These are phyloP conservation scores for Juncus inflexus DNA, from an alignment of 176 grass and related monocot genomes.

Conservation along the genomic window DNA sequence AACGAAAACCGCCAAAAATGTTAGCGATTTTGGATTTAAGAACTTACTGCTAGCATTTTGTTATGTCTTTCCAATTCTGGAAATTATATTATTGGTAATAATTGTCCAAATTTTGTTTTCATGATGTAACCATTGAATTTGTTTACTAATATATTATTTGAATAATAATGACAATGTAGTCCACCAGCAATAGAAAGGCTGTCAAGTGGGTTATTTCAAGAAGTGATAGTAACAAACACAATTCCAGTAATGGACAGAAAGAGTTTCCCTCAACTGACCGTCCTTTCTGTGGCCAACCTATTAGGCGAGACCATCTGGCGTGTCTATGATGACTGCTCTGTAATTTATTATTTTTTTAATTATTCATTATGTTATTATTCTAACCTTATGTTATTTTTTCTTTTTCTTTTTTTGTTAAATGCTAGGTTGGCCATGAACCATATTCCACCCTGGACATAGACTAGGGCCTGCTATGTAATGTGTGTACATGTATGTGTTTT, in stretches of 20 bases:
- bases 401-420: not conserved
- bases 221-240: slow-evolving; percentile 96
- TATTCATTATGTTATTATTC: not conserved
- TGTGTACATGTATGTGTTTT: not conserved
- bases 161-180: slow-evolving; percentile 35
- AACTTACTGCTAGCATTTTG: not conserved
- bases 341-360: slow-evolving; percentile 38
- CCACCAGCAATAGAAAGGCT: slow-evolving; percentile 89
- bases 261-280: slow-evolving; percentile 85
- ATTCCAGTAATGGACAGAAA: slow-evolving; percentile 71
- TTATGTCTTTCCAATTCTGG: not conserved
- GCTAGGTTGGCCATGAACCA: slow-evolving; percentile 79
- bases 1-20: not conserved
- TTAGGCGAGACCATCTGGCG: slow-evolving; percentile 98
- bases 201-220: slow-evolving; percentile 95
- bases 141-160: slow-evolving; percentile 14
- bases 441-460: slow-evolving; percentile 97
- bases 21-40: slow-evolving; percentile 4
- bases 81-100: slow-evolving; percentile 7
- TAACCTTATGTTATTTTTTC: slow-evolving; percentile 1
- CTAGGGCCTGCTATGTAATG: slow-evolving; percentile 22
- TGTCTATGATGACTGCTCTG: slow-evolving; percentile 89
- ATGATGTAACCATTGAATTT: not conserved
- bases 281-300: slow-evolving; percentile 95
- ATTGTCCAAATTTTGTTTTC: slow-evolving; percentile 1